Evolutionary conservation across 495 filamentous ascomycete species (phyloP).

Genomic region (Mytilinidion resinicola): DNA sequence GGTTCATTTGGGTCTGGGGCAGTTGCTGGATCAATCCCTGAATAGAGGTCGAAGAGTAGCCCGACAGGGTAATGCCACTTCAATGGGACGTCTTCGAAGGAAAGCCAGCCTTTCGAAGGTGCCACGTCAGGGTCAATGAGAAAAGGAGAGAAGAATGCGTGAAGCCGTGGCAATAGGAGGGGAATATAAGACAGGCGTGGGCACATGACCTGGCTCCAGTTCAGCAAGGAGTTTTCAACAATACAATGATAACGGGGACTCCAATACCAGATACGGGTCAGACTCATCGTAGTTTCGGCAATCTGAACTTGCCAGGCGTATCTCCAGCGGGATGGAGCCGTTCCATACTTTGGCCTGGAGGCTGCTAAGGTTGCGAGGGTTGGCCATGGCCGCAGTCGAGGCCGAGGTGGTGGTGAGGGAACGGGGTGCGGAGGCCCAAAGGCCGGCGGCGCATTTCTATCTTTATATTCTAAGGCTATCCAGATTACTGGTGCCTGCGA

Average conservation of each 20-base stretch:
- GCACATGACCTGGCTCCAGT: conserved; percentile 42
- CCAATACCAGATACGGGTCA: conserved; percentile 34
- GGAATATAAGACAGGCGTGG: conserved; percentile 68
- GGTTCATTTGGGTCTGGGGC: conserved; percentile 25
- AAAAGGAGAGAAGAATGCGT: conserved; percentile 66
- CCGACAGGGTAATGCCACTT: conserved; percentile 87
- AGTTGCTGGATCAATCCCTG: conserved; percentile 53
- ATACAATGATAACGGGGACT: not conserved
- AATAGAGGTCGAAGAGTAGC: conserved; percentile 82
- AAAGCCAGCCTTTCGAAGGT: conserved; percentile 63
- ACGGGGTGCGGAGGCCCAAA: no score
- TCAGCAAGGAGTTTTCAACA: conserved; percentile 2
- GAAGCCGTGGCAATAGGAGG: conserved; percentile 70
- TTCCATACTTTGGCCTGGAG: conserved; percentile 38
- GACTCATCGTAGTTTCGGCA: conserved; percentile 36
- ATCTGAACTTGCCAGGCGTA: conserved; percentile 34
- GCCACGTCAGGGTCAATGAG: conserved; percentile 58
- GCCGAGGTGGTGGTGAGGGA: no score
- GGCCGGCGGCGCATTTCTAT: no score
- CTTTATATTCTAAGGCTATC: no score
- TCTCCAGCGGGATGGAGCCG: conserved; percentile 38
- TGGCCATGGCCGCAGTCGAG: conserved; percentile 5
- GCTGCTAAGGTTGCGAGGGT: conserved; percentile 20
- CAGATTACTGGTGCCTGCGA: no score
- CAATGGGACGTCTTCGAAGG: conserved; percentile 68